Percentiles rank a stretch among this genome's conserved stretches.
phyloP scores from a whole-genome alignment of 129 eudicot genomes.

The Arctium minus region DNA sequence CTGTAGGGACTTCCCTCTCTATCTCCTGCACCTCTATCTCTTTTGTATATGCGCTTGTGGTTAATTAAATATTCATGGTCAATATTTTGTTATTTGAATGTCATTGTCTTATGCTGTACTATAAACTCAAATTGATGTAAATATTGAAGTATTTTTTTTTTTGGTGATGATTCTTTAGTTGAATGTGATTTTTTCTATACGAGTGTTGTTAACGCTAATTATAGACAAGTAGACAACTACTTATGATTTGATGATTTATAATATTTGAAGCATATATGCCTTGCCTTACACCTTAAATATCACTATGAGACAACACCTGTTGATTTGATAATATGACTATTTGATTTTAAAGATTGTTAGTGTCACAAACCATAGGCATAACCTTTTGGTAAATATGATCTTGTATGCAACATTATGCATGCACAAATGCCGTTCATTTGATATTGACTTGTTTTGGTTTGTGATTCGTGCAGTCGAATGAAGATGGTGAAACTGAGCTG shows the following conservation, averaged over 20 bases:
- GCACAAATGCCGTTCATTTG: background rate
- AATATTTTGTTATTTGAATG: no score
- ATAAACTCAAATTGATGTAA: background rate
- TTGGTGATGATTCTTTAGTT: background rate
- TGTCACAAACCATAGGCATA: background rate
- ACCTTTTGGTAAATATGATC: background rate
- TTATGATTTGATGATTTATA: background rate
- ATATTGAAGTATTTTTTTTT: background rate
- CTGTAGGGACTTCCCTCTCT: background rate
- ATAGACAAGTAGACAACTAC: background rate
- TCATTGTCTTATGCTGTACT: background rate
- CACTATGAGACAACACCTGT: background rate
- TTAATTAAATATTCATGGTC: no score
- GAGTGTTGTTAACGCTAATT: background rate
- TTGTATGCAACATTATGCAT: background rate
- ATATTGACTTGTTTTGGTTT: background rate
- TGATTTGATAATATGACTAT: background rate
- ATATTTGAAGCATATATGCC: background rate
- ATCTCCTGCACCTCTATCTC: background rate
- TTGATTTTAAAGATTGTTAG: background rate
- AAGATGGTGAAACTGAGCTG: constrained; percentile 22
- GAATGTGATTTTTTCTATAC: background rate
- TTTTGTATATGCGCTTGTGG: no score
- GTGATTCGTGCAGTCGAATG: constrained; percentile 17
- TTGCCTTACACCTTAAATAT: background rate